Base-by-base conservation (phyloP, 169 alveolate species). In the Theileria equi region DNA sequence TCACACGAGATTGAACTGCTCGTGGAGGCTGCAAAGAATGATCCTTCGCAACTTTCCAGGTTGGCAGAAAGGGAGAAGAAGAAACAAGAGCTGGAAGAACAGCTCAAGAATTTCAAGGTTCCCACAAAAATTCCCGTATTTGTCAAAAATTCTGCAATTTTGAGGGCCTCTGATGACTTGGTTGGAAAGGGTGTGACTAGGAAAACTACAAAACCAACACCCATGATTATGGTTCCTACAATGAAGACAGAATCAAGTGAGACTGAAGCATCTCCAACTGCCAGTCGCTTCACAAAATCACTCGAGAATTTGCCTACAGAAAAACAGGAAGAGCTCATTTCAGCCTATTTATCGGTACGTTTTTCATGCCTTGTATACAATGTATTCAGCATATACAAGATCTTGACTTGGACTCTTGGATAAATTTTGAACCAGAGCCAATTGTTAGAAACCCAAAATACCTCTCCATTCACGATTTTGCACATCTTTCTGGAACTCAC, bases 121-220 rank as follows among this genome's bases (percentile, higher is more conserved):
- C 55, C 80, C 6, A 26, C 53, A 16, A 44, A 21, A 16, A 57
- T 13, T 29, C 84, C 65, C 26, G 2, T 55, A n/a, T 55, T 59
- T 31, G 28, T 74, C 23, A 74, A 36, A 38, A 63, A n/a, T 10
- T 55, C 68, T 11, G 50, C 84, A 28, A 48, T 64, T 8, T 23
- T 74, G 45, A 21, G 72, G 5, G 78, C 84, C 10, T 31, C 38
- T 16, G 59, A 25, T 29, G 84, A 74, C 32, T 64, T 64, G 36
- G 29, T 58, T n/a, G 29, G 52, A 17, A 58, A 69, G 40, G 78
- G 80, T 10, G 66, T 58, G 16, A 32, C 49, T 31, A 58, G 84
- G 32, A 74, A 74, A 50, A 64, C 63, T 17, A 74, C 84, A 16
- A 68, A 74, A 28, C 84, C 84, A 25, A 74, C 84, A 2, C 84